Evolutionary conservation across 2,329 filamentous ascomycete species (phyloP), one percentile per base, ranked within the genome.

Genomic region (Penicillium sp.): DNA sequence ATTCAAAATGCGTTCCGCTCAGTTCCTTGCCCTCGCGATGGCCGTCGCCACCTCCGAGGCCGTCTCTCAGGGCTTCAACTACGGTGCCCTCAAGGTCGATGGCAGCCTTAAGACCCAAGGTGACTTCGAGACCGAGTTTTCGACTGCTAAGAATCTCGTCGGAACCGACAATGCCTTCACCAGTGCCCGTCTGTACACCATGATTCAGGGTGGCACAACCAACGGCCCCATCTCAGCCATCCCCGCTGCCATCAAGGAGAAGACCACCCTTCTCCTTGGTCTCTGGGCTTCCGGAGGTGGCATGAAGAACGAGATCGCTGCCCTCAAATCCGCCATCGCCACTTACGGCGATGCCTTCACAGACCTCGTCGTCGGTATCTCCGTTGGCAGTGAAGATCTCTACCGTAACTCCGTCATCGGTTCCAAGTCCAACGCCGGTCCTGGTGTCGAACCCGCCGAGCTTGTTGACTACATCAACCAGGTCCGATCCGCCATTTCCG

Each of bases 331-430:
- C 41, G 89, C 90, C 62, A 88, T 92, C 61, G 62, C 74, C 46
- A 79, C 85, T 67, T 91, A 91, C 71, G 90, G 89, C 55, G 74
- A 77, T 10, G 76, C 80, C 45, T 85, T 95, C 58, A 51, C 62
- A 58, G 65, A 69, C 52, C 63, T 72, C 17, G 85, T 96, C 41
- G 87, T 85, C 54, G 91, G 90, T 72, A 93, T 96, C 75, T 92
- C 90, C 0, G 85, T 96, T 50, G 91, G 91, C 59, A 89, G 83
- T 62, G 91, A 96, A 80, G 91, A 96, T 72, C 82, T 94, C 41
- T 94, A 94, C 81, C 88, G 90, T 68, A 83, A 82, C 74, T 89
- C 89, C 0, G 82, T 84, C n/a, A 87, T 81, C 10, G 90, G 89
- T 53, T 82, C 87, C 58, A 74, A 78, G 49, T 84, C 85, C 67